Base-by-base conservation (phyloP, 257 asterid genomes). In the Euphrasia confusa region DNA sequence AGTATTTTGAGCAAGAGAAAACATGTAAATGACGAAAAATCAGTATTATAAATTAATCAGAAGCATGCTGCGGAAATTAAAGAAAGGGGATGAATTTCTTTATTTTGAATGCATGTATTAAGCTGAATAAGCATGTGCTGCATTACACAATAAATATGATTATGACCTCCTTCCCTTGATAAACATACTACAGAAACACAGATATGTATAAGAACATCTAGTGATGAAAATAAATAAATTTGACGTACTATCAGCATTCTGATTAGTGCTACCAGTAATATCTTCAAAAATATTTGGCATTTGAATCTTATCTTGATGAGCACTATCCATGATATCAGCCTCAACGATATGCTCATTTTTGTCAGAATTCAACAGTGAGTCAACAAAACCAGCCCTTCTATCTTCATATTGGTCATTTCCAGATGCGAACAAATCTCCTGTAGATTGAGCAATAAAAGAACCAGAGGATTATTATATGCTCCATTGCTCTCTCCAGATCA, bases 331-430 rank as follows among this genome's bases (percentile, higher is more conserved):
- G 74, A 55, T 68, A 65, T 72, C 80, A 68, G 68, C 77, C 66
- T 66, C 60, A 42, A 63, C 78, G 65, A 72, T 60, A 60, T 68
- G 69, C 61, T 77, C 75, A 60, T 74, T 62, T 40, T 74, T 72
- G 58, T 76, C 75, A 39, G 70, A 69, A 66, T 69, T 79, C 74
- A 89, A 71, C 72, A 89, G 78, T n/a, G 84, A 76, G 67, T 84
- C 96, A 72, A 92, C 89, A 75, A 89, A 92, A 61, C 81, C 88
- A 75, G 83, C 87, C 75, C 91, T 84, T 72, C 94, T 87, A 63
- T 83, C 94, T 59, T 70, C 85, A 67, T 74, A 79, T 65, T 73
- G 68, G 68, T 80, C 85, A 59, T 73, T 78, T 45, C 66, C 71
- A 68, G 79, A 62, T 68, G 72, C 50, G 65, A 72, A 75, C 64